Percentiles rank a stretch among this genome's conserved stretches.
These are phyloP conservation scores for barrel medic (Medicago truncatula) DNA, from an alignment of 306 rosid genomes.

Conservation along the genomic window DNA sequence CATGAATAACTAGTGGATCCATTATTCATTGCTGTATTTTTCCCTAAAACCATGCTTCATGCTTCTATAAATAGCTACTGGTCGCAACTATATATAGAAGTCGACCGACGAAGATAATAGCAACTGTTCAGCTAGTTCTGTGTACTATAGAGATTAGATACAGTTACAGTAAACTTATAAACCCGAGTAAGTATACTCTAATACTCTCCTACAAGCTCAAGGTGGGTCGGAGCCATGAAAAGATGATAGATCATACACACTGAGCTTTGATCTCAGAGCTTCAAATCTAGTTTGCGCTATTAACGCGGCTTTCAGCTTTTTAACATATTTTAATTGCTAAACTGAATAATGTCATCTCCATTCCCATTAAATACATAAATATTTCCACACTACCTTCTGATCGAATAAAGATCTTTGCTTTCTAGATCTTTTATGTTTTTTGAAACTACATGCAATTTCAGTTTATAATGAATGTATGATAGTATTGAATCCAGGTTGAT, in stretches of 20 bases:
- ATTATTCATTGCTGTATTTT: too few relatives aligned
- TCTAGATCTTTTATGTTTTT: neutral
- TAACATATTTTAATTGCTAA: neutral
- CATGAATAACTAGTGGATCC: too few relatives aligned
- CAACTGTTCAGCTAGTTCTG: neutral
- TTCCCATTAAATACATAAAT: neutral
- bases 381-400: too few relatives aligned
- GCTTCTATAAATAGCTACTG: too few relatives aligned
- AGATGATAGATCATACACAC: neutral
- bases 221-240: neutral
- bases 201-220: neutral
- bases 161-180: neutral
- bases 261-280: neutral
- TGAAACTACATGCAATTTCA: neutral
- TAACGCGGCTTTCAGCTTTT: neutral
- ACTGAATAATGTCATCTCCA: neutral
- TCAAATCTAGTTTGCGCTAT: too few relatives aligned
- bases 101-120: neutral
- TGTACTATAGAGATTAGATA: neutral
- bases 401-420: neutral
- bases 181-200: neutral
- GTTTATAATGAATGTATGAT: neutral
- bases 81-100: too few relatives aligned
- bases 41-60: too few relatives aligned
- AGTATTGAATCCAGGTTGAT: conserved; percentile 7